A percentile compares a stretch with the other conserved stretches of the same genome.
phyloP scores from a whole-genome alignment of 306 rosid genomes.

The Potentilla sterilis region DNA sequence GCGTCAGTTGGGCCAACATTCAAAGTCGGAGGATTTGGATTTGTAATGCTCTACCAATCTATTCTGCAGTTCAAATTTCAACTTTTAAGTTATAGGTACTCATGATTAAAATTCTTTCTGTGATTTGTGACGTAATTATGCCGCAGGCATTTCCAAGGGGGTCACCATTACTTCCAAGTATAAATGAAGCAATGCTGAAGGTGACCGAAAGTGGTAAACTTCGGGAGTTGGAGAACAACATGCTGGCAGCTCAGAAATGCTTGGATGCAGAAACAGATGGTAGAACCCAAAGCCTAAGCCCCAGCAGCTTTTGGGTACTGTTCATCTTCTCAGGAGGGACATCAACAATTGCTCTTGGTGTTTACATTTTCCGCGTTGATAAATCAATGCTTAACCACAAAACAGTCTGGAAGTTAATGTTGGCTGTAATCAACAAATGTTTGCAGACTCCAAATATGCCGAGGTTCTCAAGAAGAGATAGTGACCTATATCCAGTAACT shows the following conservation, averaged over 20 bases:
- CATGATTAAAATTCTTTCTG: background rate
- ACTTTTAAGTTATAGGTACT: background rate
- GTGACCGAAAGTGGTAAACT: conserved; percentile 34
- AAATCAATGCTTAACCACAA: conserved; percentile 2
- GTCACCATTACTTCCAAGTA: conserved; percentile 28
- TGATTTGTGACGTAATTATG: background rate
- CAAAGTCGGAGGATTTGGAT: conserved; percentile 49
- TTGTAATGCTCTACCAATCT: conserved; percentile 1
- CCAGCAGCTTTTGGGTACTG: conserved; percentile 36
- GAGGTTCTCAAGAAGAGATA: conserved; percentile 24
- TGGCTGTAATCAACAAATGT: conserved; percentile 30
- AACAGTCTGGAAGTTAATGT: conserved; percentile 23
- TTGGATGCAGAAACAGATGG: conserved; percentile 11
- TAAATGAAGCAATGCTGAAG: conserved; percentile 35
- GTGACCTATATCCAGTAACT: conserved; percentile 4
- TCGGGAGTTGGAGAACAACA: conserved; percentile 26
- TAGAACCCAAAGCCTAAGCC: conserved; percentile 36
- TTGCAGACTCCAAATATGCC: conserved; percentile 11
- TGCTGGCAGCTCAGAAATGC: conserved; percentile 40
- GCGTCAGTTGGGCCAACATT: conserved; percentile 33
- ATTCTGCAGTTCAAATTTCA: background rate
- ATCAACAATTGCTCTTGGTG: conserved; percentile 39
- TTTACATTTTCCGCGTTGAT: conserved; percentile 19
- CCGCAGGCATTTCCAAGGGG: conserved; percentile 43
- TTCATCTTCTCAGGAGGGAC: conserved; percentile 40